These are phyloP conservation scores for Suillus lakei DNA, from an alignment of 768 basidiomycete species.

Conservation along the genomic window DNA sequence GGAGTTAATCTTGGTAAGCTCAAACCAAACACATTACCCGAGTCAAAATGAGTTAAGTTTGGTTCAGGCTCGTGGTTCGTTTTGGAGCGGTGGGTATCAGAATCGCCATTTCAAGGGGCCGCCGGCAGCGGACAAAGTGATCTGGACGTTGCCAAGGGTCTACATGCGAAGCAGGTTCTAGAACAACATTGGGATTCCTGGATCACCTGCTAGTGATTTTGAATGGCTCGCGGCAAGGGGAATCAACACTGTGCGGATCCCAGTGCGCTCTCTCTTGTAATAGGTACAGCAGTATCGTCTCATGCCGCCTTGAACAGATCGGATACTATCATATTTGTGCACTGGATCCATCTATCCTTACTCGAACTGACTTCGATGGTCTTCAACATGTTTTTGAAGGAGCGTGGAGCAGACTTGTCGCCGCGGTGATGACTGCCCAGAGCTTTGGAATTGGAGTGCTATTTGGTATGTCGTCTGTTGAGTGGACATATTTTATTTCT, in stretches of 20 bases:
- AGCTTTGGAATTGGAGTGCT: slow-evolving; percentile 71
- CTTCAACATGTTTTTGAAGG: slow-evolving; percentile 55
- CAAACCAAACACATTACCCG: slow-evolving; percentile 7
- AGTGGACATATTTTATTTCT: slow-evolving; percentile 17
- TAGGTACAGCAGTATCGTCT: slow-evolving; percentile 4
- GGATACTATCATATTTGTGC: slow-evolving; percentile 76
- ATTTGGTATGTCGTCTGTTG: slow-evolving; percentile 50
- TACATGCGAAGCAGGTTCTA: slow-evolving; percentile 45
- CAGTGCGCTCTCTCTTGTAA: slow-evolving; percentile 57
- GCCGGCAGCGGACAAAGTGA: slow-evolving; percentile 64
- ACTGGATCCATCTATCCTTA: slow-evolving; percentile 58
- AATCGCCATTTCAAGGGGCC: slow-evolving; percentile 60
- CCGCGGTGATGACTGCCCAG: slow-evolving; percentile 63
- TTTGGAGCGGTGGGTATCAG: slow-evolving; percentile 77
- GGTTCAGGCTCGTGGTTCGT: slow-evolving; percentile 75
- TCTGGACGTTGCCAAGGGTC: slow-evolving; percentile 67
- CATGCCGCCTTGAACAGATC: slow-evolving; percentile 47
- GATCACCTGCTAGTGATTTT: slow-evolving; percentile 59
- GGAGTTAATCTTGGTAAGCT: slow-evolving; percentile 81
- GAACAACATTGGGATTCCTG: slow-evolving; percentile 57
- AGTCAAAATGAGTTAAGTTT: slow-evolving; percentile 12
- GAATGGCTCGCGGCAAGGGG: slow-evolving; percentile 56
- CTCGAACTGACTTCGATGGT: slow-evolving; percentile 67
- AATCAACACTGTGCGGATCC: slow-evolving; percentile 64
- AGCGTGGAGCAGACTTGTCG: slow-evolving; percentile 68